These are phyloP conservation scores for Metschnikowia baotianmanensis DNA, from an alignment of 805 yeast genomes.

Conservation along the genomic window DNA sequence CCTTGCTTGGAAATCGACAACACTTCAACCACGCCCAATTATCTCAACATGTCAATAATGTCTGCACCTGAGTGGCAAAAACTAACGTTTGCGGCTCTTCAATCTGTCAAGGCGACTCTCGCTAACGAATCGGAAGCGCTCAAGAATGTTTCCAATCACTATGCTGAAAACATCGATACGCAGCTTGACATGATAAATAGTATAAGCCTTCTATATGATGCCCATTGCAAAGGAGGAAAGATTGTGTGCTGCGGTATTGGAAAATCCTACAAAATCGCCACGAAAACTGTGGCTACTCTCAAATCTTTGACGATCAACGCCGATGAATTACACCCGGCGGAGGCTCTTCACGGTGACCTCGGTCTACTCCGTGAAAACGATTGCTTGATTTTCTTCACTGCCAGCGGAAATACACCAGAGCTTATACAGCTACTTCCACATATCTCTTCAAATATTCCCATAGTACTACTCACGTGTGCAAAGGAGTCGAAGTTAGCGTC, in stretches of 20 bases:
- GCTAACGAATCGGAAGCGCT: constrained; percentile 49
- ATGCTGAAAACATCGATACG: constrained; percentile 43
- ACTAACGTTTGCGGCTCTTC: constrained; percentile 23
- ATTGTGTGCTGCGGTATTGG: constrained; percentile 82
- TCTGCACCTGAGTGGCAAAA: constrained; percentile 12
- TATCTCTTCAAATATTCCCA: constrained; percentile 50
- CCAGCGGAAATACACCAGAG: constrained; percentile 85
- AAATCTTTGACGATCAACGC: constrained; percentile 75
- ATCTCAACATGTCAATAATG: constrained; percentile 8
- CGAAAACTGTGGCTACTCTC: constrained; percentile 76
- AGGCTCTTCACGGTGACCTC: constrained; percentile 88
- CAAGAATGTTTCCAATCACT: constrained; percentile 44
- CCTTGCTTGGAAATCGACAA: not conserved
- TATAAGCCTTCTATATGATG: constrained; percentile 36
- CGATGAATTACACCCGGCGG: constrained; percentile 72
- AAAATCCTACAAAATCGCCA: constrained; percentile 75
- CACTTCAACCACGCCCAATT: not conserved
- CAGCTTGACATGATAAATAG: constrained; percentile 44
- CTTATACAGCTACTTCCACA: constrained; percentile 57
- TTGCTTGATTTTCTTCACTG: constrained; percentile 62
- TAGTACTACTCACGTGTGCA: constrained; percentile 62
- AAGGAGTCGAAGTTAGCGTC: constrained; percentile 54
- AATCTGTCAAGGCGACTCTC: constrained; percentile 41
- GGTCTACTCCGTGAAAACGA: constrained; percentile 65
- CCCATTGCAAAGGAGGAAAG: constrained; percentile 51